Base-by-base conservation (phyloP, 163 green algal genomes). In the Botryococcus braunii region DNA sequence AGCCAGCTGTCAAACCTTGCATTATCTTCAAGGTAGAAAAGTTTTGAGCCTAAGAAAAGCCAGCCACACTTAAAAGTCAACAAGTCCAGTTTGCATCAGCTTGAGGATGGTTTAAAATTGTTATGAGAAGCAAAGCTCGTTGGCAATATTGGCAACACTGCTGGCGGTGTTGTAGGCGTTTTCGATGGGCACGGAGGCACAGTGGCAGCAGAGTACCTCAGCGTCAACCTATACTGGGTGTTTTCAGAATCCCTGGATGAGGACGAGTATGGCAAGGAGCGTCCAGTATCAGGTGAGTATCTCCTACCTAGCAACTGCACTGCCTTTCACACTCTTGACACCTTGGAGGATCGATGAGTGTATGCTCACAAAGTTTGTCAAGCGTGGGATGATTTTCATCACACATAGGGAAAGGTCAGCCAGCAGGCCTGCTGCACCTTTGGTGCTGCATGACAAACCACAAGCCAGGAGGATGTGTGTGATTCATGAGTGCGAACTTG, bases 131-230 rank as follows among this genome's bases (percentile, higher is more conserved):
- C 21, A 21, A 29, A 17, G 17, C 17, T 55, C 46, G 17, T 21
- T 27, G 17, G 46, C 46, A 6, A 17, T 32, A 27, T 56, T 29
- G 31, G 7, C 59, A 35, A 17, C n/a, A n/a, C n/a, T n/a, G n/a
- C n/a, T n/a, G n/a, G n/a, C n/a, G 31, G 5, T 5, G 35, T 34
- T 69, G 66, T 74, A 88, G 81, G 57, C 9, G 74, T 89, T 11
- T 85, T 86, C 69, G 82, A 89, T 62, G 82, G 82, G 17, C 82
- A 89, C 66, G 69, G 66, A 31, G 82, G 82, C 7, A 48, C 62
- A 17, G 48, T 47, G 2, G 69, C 78, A 8, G 82, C 78, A 1
- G 38, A 76, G 38, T 89, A 80, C 69, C 60, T 89, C 29, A 75
- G 73, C 69, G 41, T 81, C 23, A 56, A 82, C 50, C 66, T 89